phyloP scores from a whole-genome alignment of 228 moss, liverwort and hornwort species.

The Sphagnum fallax region DNA sequence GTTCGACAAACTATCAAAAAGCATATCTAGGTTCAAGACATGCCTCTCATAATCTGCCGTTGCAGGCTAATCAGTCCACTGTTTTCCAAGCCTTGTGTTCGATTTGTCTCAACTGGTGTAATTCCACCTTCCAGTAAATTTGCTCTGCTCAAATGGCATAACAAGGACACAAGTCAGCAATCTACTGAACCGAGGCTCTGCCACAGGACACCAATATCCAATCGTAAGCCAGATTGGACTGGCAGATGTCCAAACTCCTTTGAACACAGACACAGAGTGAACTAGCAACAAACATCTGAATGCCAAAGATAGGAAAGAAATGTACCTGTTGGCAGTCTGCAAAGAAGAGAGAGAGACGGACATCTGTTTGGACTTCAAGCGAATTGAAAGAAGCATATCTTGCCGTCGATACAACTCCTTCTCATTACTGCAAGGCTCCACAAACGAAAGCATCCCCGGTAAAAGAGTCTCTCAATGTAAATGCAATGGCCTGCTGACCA shows the following conservation, averaged over 20 bases:
- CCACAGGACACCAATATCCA: neutral
- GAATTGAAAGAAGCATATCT: conserved; percentile 26
- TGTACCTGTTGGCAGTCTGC: conserved; percentile 28
- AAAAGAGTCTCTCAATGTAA: too few relatives aligned
- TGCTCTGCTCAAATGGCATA: conserved; percentile 27
- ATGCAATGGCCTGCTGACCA: too few relatives aligned
- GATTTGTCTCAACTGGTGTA: conserved; percentile 68
- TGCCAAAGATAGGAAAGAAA: neutral
- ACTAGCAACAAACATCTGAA: neutral
- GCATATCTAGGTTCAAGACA: neutral
- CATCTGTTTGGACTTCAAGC: conserved; percentile 36
- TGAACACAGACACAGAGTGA: neutral
- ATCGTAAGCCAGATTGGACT: conserved; percentile 4
- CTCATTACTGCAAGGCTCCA: conserved; percentile 14
- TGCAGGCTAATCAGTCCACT: conserved; percentile 77
- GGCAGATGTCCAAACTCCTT: neutral
- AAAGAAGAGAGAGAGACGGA: conserved; percentile 26
- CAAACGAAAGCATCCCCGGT: too few relatives aligned
- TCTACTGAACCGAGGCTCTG: too few relatives aligned
- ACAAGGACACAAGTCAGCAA: too few relatives aligned
- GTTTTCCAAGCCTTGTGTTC: conserved; percentile 68
- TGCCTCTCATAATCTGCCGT: conserved; percentile 91
- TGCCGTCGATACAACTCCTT: conserved; percentile 35
- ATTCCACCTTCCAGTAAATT: conserved; percentile 56
- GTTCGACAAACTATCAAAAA: neutral